Evolutionary conservation across 768 basidiomycete genomes (phyloP).

Genomic region (Naganishia randhawae): DNA sequence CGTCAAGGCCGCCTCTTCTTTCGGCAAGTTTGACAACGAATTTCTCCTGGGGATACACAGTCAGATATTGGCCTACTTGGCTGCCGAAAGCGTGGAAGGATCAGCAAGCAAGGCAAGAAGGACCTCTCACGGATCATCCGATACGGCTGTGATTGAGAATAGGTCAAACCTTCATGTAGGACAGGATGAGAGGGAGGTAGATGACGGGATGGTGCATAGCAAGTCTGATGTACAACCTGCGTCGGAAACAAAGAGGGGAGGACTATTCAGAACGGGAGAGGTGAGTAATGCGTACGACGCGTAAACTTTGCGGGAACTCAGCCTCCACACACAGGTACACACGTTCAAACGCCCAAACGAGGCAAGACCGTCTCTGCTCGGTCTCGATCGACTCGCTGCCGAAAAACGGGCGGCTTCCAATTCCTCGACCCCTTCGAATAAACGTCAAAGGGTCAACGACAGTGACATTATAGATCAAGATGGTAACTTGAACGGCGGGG

Average conservation of each 20-base stretch:
- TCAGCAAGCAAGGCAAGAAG: constrained; percentile 8
- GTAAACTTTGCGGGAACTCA: background rate
- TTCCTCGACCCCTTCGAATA: constrained; percentile 41
- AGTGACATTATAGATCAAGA: constrained; percentile 55
- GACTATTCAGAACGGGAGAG: constrained; percentile 63
- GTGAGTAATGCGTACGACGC: constrained; percentile 21
- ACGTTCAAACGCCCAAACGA: constrained; percentile 76
- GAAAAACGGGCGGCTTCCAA: constrained; percentile 68
- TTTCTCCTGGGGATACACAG: constrained; percentile 73
- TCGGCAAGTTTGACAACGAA: constrained; percentile 79
- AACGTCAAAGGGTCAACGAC: constrained; percentile 64
- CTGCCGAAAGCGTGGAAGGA: constrained; percentile 59
- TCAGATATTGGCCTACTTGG: constrained; percentile 69
- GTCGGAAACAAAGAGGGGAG: constrained; percentile 71
- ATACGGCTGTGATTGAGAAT: constrained; percentile 1
- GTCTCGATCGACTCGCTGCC: constrained; percentile 79
- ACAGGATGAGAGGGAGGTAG: constrained; percentile 34
- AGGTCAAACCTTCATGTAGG: constrained; percentile 24
- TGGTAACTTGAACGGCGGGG: constrained; percentile 52
- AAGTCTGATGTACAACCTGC: constrained; percentile 80
- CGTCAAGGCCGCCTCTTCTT: constrained; percentile 68
- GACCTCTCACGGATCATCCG: constrained; percentile 3
- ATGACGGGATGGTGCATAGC: constrained; percentile 72
- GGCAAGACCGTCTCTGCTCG: constrained; percentile 73
- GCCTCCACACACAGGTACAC: constrained; percentile 52